These are phyloP conservation scores for Aspergillus cavernicola DNA, from an alignment of 495 filamentous ascomycete genomes.

Conservation along the genomic window DNA sequence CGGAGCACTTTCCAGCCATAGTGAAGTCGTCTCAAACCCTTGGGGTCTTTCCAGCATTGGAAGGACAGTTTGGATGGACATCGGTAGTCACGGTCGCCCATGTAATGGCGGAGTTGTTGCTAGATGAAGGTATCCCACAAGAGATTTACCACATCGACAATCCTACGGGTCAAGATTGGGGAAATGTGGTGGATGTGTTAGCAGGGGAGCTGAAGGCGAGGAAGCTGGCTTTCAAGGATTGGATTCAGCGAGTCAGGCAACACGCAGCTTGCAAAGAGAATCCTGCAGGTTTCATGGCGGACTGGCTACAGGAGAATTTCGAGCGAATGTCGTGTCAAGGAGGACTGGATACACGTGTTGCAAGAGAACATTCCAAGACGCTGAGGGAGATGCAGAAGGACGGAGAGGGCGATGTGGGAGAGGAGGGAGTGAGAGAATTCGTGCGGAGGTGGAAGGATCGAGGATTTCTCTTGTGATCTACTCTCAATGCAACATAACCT, in stretches of 20 bases:
- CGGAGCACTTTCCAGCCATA: constrained; percentile 48
- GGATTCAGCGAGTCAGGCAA: constrained; percentile 40
- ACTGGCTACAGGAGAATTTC: constrained; percentile 51
- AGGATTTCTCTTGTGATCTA: not conserved
- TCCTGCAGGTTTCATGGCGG: constrained; percentile 40
- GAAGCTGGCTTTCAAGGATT: constrained; percentile 41
- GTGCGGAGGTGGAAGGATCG: constrained; percentile 3
- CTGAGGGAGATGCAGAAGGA: constrained; percentile 2
- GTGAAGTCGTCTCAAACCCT: constrained; percentile 51
- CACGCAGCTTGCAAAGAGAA: constrained; percentile 37
- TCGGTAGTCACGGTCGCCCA: constrained; percentile 46
- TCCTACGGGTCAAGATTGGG: constrained; percentile 47
- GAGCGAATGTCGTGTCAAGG: constrained; percentile 52
- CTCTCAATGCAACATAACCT: not conserved
- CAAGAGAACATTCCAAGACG: not conserved
- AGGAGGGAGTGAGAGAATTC: constrained; percentile 3
- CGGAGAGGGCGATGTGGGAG: not conserved
- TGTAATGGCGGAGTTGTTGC: constrained; percentile 35
- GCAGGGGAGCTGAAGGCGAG: constrained; percentile 39
- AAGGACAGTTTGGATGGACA: constrained; percentile 44
- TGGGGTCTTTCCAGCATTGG: constrained; percentile 37
- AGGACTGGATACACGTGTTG: constrained; percentile 2
- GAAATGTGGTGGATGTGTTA: constrained; percentile 36
- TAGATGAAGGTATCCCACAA: constrained; percentile 22
- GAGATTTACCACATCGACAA: constrained; percentile 57